Evolutionary conservation across 2,329 filamentous ascomycete genomes (phyloP).

Genomic region (Pseudogymnoascus sp.): DNA sequence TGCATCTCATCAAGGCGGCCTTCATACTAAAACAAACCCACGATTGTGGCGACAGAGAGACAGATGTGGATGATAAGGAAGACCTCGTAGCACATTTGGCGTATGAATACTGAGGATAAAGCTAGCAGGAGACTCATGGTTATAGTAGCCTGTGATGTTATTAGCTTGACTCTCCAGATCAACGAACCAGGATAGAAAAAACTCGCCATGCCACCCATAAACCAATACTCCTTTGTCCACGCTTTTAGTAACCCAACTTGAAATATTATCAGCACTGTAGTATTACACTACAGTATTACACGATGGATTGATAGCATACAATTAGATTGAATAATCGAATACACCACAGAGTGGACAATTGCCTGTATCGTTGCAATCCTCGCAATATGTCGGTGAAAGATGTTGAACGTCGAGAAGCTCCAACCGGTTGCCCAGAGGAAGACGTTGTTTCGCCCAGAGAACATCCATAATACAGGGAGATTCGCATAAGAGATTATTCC

Average conservation of each 20-base stretch:
- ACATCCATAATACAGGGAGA: conserved; percentile 57
- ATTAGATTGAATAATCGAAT: conserved; percentile 34
- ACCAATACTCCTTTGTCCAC: conserved; percentile 32
- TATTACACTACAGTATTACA: no score
- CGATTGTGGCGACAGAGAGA: conserved; percentile 41
- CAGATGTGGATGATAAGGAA: conserved; percentile 44
- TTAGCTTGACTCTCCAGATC: background rate
- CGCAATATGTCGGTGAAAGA: conserved; percentile 60
- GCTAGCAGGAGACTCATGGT: conserved; percentile 34
- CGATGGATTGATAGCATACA: conserved; percentile 32
- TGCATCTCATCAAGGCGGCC: background rate
- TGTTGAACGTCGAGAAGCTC: conserved; percentile 58
- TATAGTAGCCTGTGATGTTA: conserved; percentile 24
- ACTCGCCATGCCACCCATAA: conserved; percentile 30
- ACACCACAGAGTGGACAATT: conserved; percentile 53
- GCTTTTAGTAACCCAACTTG: background rate
- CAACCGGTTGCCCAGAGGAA: conserved; percentile 61
- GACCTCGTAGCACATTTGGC: conserved; percentile 36
- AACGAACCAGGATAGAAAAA: background rate
- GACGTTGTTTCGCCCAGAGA: conserved; percentile 58
- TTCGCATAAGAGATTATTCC: conserved; percentile 57
- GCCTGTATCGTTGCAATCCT: conserved; percentile 54
- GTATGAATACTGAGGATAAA: conserved; percentile 34
- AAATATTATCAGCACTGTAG: background rate
- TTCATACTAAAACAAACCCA: conserved; percentile 41